These are phyloP conservation scores for Xylaria bambusicola DNA, from an alignment of 495 filamentous ascomycete species.

Conservation along the genomic window DNA sequence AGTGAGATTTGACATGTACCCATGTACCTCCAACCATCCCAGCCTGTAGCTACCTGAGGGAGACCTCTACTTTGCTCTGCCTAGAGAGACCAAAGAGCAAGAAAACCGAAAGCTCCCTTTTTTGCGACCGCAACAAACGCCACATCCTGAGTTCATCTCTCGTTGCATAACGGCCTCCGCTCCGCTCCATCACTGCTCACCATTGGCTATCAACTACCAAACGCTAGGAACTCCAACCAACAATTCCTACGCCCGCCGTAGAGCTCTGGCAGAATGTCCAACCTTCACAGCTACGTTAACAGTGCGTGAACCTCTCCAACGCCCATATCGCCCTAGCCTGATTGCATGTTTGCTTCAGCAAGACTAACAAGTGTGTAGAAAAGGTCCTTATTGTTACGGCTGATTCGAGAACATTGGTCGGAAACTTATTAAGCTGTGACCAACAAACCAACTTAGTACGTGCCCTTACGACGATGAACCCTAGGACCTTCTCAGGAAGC, in stretches of 20 bases:
- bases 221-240: neutral
- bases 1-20: too few relatives aligned
- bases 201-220: neutral
- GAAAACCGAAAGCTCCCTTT: too few relatives aligned
- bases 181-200: constrained; percentile 8
- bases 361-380: constrained; percentile 54
- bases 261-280: constrained; percentile 29
- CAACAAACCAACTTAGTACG: constrained; percentile 84
- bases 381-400: constrained; percentile 89
- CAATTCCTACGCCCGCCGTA: neutral
- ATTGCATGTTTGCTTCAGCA: neutral
- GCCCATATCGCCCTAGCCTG: too few relatives aligned
- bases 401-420: constrained; percentile 86
- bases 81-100: too few relatives aligned
- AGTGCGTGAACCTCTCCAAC: constrained; percentile 32
- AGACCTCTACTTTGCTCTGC: too few relatives aligned
- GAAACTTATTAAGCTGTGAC: constrained; percentile 82
- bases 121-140: too few relatives aligned
- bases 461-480: neutral
- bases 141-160: neutral
- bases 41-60: too few relatives aligned
- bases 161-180: neutral
- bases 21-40: too few relatives aligned
- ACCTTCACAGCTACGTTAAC: constrained; percentile 35
- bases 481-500: neutral